Percentiles rank a stretch among this genome's conserved stretches.
Conservation (phyloP, 2,329 filamentous ascomycete species). For the Phaeosphaeria sp. region DNA sequence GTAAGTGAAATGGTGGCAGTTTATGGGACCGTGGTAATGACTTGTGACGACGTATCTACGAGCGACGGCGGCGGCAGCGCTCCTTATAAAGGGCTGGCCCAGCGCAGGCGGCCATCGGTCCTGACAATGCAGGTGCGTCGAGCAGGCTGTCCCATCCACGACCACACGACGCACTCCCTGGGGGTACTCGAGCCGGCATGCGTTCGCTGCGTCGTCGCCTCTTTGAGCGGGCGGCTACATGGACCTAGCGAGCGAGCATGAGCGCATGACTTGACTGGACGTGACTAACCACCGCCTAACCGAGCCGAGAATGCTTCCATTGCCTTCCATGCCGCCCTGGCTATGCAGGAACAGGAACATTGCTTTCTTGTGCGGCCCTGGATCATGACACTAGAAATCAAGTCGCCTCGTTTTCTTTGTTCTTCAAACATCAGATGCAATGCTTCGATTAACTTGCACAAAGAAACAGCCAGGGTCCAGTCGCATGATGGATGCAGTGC, state of each 20-base stretch:
- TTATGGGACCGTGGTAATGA: neutral
- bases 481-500: no score
- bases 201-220: conserved; percentile 18
- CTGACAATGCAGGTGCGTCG: neutral
- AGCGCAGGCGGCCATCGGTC: neutral
- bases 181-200: conserved; percentile 21
- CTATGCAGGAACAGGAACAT: conserved; percentile 2
- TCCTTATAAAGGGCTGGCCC: conserved; percentile 19
- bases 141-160: neutral
- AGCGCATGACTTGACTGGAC: neutral
- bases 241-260: no score
- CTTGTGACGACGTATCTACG: no score
- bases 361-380: neutral
- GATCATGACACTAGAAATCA: neutral
- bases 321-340: conserved; percentile 10
- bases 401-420: neutral
- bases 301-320: conserved; percentile 13
- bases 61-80: conserved; percentile 12
- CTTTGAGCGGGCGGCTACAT: conserved; percentile 11
- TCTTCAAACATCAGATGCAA: no score
- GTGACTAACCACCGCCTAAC: conserved; percentile 7
- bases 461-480: no score
- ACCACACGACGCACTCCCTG: neutral
- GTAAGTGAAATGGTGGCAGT: neutral
- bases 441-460: no score